Evolutionary conservation across 176 grass and related monocot species (phyloP), one percentile per base, ranked within the genome.

Genomic region (Avena insularis): DNA sequence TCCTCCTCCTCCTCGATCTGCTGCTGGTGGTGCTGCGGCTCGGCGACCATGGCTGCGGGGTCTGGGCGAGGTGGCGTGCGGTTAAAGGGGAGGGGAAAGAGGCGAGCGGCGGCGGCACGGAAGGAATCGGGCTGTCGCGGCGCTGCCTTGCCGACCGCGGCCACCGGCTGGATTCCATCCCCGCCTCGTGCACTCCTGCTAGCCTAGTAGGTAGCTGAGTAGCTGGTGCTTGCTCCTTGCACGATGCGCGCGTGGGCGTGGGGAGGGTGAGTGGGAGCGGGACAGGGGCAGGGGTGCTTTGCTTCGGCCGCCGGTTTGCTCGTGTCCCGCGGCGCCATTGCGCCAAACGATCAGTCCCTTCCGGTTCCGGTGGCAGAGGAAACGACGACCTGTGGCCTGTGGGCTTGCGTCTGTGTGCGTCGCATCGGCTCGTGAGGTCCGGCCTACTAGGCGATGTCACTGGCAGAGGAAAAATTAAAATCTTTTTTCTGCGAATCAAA

Each of bases 121-220:
- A 91, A 91, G 86, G 86, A 85, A 85, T 88, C 86, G 69, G 70
- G 17, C 14, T 83, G 80, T 43, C 57, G 31, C 71, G 0, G 73
- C 45, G 47, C 33, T 3, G 49, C 63, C 76, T 65, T 87, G 70
- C 81, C 40, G 12, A 31, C 59, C 51, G 81, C 68, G 48, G 38
- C 29, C 82, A 62, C 70, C 38, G 54, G 29, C 16, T 35, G 29
- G 86, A 91, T 88, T 85, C 86, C 86, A 75, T 74, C 16, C 29
- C 81, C 58, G 45, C 56, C 58, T 55, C 49, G 64, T 53, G 46
- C 40, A 20, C 43, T 55, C 75, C 63, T 29, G 47, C 48, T 27
- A 60, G 58, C 77, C 15, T 55, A 55, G 14, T 47, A 15, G 57
- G 25, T 79, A 13, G 45, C 25, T 25, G 25, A 25, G 25, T 25